Evolutionary conservation across 495 filamentous ascomycete species (phyloP), one percentile per base, ranked within the genome.

Genomic region (Rusavskia elegans): DNA sequence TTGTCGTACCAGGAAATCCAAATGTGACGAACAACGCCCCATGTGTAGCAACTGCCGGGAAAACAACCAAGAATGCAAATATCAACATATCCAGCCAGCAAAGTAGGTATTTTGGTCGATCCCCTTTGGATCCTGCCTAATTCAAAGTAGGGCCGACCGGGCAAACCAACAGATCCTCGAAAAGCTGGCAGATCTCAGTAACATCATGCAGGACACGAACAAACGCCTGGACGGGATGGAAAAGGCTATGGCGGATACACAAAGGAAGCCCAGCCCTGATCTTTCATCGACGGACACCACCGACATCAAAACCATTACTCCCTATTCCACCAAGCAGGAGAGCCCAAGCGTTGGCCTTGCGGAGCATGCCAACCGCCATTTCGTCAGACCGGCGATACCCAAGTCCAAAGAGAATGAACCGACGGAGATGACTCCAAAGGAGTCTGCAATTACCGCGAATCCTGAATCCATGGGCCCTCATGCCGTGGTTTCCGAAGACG

Each of bases 1-100:
- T 61, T 81, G 77, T 58, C 74, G 77, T 56, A 65, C 74, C 19
- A 69, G 77, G 52, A 81, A 81, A 57, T 76, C 77, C n/a, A 81
- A 81, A 58, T 81, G 77, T 52, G 77, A 81, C 42, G 77, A 81
- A 59, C 75, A 76, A 29, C 70, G 77, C 40, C 77, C 77, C 0
- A 61, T 67, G 36, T 81, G 77, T 59, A 76, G 75, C 46, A 74
- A 77, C 55, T 81, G 77, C 63, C 77, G 71, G 50, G 77, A 80
- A 53, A 76, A 77, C 23, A 68, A 63, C 46, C 60, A 77, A 41
- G 57, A 59, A 45, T 81, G 77, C 59, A 71, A 77, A 21, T 81
- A 81, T 53, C 75, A 77, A 62, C 77, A 78, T 63, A 70, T 81
- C 17, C 75, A 75, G 23, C 75, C 75, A 7, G 75, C 77, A 48